phyloP scores from a whole-genome alignment of 371 early-diverging fungal species.

The Coemansia sp. region DNA sequence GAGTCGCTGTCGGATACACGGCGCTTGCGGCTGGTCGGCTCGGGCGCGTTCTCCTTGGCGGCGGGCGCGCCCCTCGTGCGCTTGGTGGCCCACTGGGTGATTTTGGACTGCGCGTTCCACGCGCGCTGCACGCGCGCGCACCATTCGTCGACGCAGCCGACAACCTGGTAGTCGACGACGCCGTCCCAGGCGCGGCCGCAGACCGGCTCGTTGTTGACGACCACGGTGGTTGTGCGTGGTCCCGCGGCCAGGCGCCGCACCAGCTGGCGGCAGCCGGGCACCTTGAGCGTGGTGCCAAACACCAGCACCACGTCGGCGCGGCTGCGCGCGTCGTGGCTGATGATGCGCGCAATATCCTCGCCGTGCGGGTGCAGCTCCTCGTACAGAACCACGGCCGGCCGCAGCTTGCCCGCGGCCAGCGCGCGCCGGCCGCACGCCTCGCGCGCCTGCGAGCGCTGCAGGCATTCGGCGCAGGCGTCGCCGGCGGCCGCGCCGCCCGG shows the following conservation, averaged over 20 bases:
- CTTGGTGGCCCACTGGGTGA: constrained; percentile 38
- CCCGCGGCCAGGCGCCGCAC: constrained; percentile 81
- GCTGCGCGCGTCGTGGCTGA: constrained; percentile 42
- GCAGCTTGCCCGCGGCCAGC: constrained; percentile 77
- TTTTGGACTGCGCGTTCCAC: constrained; percentile 45
- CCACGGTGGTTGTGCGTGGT: constrained; percentile 39
- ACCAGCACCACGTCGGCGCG: constrained; percentile 82
- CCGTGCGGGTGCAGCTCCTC: constrained; percentile 93
- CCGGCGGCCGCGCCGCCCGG: constrained; percentile 58
- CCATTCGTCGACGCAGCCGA: constrained; percentile 74
- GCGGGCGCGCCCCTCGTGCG: constrained; percentile 3
- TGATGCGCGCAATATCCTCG: constrained; percentile 71
- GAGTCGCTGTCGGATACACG: background rate
- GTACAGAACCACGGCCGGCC: constrained; percentile 97
- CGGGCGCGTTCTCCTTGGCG: too few relatives aligned
- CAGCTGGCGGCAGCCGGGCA: constrained; percentile 88
- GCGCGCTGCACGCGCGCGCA: constrained; percentile 38
- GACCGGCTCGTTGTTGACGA: constrained; percentile 49
- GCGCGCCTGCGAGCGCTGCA: constrained; percentile 57
- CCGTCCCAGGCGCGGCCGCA: constrained; percentile 66
- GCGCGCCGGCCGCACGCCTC: constrained; percentile 71
- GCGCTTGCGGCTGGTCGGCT: constrained; percentile 9
- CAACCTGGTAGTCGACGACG: constrained; percentile 84
- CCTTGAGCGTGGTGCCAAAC: constrained; percentile 97
- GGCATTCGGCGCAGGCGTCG: constrained; percentile 75